Percentiles rank a stretch among this genome's conserved stretches.
Conservation (phyloP, 306 rosid species). For the Sesbania bispinosa region DNA sequence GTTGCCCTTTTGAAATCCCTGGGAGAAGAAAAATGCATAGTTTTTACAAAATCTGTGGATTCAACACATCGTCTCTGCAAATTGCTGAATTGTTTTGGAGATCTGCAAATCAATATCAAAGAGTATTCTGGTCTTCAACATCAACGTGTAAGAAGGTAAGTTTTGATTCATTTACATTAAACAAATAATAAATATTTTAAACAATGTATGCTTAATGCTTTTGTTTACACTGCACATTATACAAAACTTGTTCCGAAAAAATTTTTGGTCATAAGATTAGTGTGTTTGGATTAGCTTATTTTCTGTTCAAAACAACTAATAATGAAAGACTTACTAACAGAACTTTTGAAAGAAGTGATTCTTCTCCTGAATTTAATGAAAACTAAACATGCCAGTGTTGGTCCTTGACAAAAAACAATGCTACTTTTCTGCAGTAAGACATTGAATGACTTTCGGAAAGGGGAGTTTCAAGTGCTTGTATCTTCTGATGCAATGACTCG, state of each 20-base stretch:
- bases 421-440: slow-evolving; percentile 63
- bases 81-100: slow-evolving; percentile 63
- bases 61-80: slow-evolving; percentile 85
- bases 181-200: neutral
- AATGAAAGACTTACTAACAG: neutral
- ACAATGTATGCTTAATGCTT: neutral
- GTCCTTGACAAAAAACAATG: slow-evolving; percentile 22
- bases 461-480: slow-evolving; percentile 82
- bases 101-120: slow-evolving; percentile 63
- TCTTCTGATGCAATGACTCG: slow-evolving; percentile 97
- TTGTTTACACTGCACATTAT: neutral
- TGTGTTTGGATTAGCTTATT: neutral
- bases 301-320: neutral
- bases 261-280: slow-evolving; percentile 4
- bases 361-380: neutral
- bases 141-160: slow-evolving; percentile 82
- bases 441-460: slow-evolving; percentile 70
- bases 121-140: slow-evolving; percentile 87
- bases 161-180: neutral
- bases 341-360: slow-evolving; percentile 1
- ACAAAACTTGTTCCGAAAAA: neutral
- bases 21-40: slow-evolving; percentile 78
- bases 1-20: slow-evolving; percentile 76
- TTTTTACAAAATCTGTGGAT: slow-evolving; percentile 89
- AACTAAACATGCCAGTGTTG: neutral